phyloP scores from a whole-genome alignment of 257 asterid genomes.

The Salvia miltiorrhiza region DNA sequence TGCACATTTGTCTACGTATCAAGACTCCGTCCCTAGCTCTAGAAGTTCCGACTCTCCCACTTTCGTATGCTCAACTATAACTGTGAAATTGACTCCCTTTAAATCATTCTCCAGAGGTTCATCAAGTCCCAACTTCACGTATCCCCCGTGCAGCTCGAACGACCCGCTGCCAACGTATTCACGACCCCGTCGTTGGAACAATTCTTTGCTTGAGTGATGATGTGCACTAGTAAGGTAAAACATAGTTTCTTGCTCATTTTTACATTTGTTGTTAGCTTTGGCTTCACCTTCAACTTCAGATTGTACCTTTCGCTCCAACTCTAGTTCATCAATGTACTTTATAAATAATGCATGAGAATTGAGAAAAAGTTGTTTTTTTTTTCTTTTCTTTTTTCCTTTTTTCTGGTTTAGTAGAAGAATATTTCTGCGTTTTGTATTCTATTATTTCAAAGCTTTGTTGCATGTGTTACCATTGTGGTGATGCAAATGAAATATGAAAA shows the following conservation, averaged over 20 bases:
- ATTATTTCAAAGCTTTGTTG: too few species aligned
- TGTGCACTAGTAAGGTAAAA: slow-evolving; percentile 21
- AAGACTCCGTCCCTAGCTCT: not conserved
- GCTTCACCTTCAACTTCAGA: not conserved
- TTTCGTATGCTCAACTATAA: too few species aligned
- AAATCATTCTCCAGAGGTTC: slow-evolving; percentile 66
- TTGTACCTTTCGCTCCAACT: not conserved
- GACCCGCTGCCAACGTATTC: slow-evolving; percentile 56
- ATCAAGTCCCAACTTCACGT: slow-evolving; percentile 81
- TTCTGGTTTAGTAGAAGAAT: too few species aligned
- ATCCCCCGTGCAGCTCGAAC: slow-evolving; percentile 61
- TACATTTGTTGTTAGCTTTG: not conserved
- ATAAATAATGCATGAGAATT: slow-evolving; percentile 10
- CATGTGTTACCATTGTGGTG: too few species aligned
- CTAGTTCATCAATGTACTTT: slow-evolving; percentile 9
- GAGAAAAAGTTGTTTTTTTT: not conserved
- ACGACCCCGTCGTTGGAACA: slow-evolving; percentile 68
- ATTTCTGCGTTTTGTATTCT: too few species aligned
- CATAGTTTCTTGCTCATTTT: not conserved
- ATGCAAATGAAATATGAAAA: too few species aligned
- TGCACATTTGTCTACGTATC: not conserved
- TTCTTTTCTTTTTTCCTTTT: too few species aligned
- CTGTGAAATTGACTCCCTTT: slow-evolving; percentile 4
- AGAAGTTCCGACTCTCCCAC: too few species aligned
- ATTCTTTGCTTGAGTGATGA: slow-evolving; percentile 64